Percentiles rank a stretch among this genome's conserved stretches.
These are phyloP conservation scores for Sindora glabra DNA, from an alignment of 306 rosid genomes.

Conservation along the genomic window DNA sequence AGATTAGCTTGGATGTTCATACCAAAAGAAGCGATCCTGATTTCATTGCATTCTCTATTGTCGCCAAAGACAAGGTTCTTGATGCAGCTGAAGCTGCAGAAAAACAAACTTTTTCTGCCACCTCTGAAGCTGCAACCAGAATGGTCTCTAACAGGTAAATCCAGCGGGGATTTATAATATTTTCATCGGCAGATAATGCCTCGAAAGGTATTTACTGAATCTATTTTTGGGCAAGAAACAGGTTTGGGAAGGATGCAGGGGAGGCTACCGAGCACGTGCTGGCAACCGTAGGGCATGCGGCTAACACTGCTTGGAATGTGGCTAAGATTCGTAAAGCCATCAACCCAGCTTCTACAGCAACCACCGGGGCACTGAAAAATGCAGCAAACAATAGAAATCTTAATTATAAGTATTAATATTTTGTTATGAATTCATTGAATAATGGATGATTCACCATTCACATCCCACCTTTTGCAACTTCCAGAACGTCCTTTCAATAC, in stretches of 20 bases:
- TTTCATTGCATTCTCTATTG: neutral
- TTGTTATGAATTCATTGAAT: too few relatives aligned
- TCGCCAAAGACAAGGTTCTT: conserved; percentile 57
- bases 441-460: too few relatives aligned
- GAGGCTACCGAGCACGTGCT: conserved; percentile 38
- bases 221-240: conserved; percentile 4
- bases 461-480: too few relatives aligned
- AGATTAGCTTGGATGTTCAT: too few relatives aligned
- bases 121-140: conserved; percentile 62
- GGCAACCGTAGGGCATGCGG: conserved; percentile 41
- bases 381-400: conserved; percentile 13
- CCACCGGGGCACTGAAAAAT: conserved; percentile 33
- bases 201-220: too few relatives aligned
- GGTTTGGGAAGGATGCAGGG: conserved; percentile 50
- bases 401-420: too few relatives aligned
- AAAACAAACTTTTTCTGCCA: conserved; percentile 70
- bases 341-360: conserved; percentile 43
- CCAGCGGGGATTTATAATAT: too few relatives aligned
- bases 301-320: conserved; percentile 42
- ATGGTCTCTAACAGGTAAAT: conserved; percentile 60
- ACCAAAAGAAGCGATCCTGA: too few relatives aligned
- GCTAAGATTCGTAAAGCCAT: conserved; percentile 41
- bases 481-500: too few relatives aligned
- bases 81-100: conserved; percentile 97
- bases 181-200: too few relatives aligned